These are phyloP conservation scores for Acacia confusa DNA, from an alignment of 306 rosid species.

Conservation along the genomic window DNA sequence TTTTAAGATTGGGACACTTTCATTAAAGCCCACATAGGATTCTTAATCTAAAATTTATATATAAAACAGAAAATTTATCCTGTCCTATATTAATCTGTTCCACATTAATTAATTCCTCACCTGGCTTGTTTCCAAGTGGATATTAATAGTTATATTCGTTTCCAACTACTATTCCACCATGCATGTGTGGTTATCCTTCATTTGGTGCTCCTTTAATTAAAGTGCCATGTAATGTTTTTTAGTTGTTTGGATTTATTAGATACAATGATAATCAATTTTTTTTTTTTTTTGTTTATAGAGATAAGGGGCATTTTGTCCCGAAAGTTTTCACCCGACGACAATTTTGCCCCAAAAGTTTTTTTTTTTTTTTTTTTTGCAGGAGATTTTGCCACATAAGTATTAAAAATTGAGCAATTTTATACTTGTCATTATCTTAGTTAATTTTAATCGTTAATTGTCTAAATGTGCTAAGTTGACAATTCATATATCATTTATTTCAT, in stretches of 20 bases:
- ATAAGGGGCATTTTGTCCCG: too few species aligned
- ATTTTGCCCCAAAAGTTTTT: too few species aligned
- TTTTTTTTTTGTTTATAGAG: too few species aligned
- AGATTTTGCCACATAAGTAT: too few species aligned
- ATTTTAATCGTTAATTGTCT: too few species aligned
- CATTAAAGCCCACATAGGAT: conserved; percentile 23
- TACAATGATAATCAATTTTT: neutral
- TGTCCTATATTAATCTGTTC: neutral
- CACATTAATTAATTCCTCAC: neutral
- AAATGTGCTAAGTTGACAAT: too few species aligned
- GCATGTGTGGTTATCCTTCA: neutral
- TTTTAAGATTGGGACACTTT: conserved; percentile 19
- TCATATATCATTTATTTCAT: too few species aligned
- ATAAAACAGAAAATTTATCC: neutral
- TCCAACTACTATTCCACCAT: neutral
- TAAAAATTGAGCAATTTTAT: too few species aligned
- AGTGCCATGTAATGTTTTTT: neutral
- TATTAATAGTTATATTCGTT: neutral
- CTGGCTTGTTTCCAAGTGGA: neutral
- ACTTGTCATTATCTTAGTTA: too few species aligned
- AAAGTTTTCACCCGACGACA: too few species aligned
- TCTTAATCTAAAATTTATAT: conserved; percentile 30
- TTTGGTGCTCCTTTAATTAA: neutral
- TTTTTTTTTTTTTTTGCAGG: too few species aligned
- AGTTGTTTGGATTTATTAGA: neutral